Base-by-base conservation (phyloP, 164 flowering plant species). In the Paratinospora sagittata region DNA sequence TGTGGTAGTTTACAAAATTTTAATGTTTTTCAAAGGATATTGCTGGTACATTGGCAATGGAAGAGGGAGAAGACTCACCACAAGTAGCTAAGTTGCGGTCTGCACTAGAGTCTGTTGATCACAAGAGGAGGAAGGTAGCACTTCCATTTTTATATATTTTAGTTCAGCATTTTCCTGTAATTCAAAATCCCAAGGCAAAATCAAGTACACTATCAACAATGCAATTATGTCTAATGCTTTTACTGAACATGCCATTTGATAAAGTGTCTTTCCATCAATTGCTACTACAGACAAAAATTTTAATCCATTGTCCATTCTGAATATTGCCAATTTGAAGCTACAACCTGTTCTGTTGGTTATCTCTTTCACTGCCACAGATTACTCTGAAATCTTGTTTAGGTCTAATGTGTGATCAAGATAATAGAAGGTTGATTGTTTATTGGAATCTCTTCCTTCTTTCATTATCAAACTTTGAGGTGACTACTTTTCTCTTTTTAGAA, bases 51-150 rank as follows among this genome's bases (percentile, higher is more conserved):
- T 83, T 96, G 82, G 95, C 99, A 69, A 85, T 84, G 66, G 99
- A 96, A 84, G 89, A 80, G 76, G 99, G 95, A 52, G 93, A 88
- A 69, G 99, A 96, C 79, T 78, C 90, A 16, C 80, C 86, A 21
- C 96, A 90, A 77, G 98, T 91, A 39, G 85, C 92, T 55, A 96
- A 96, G 85, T 82, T 96, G 75, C 96, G 97, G 60, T 91, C 98
- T 72, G 99, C 98, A 72, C 94, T 96, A 14, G 99, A 96, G 76
- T 93, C 99, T 77, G 98, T 96, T 81, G 96, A 91, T 77, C 98
- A 93, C 81, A 96, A 93, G 85, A 89, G 99, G 79, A 85, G 95
- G 78, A 96, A 90, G 96, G 98, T 96, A 77, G n/a, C n/a, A n/a
- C n/a, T n/a, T n/a, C n/a, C n/a, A n/a, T 0, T 37, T 21, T n/a